Evolutionary conservation across 164 flowering plant genomes (phyloP).

Genomic region (Sextonia rubra): DNA sequence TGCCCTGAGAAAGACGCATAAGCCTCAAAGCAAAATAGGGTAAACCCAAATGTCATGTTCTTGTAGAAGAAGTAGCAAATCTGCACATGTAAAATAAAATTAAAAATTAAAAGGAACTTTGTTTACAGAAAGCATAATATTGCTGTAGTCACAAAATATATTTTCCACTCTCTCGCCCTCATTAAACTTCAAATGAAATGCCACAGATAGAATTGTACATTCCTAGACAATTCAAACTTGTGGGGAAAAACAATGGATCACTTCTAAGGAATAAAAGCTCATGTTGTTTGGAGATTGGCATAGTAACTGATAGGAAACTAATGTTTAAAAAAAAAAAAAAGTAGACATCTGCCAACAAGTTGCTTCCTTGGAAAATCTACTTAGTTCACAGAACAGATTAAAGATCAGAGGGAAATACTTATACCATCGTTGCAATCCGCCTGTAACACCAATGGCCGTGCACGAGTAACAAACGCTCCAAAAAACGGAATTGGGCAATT

Average conservation of each 20-base stretch:
- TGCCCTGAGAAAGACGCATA: conserved; percentile 82
- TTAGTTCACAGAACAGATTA: not conserved
- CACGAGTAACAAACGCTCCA: conserved; percentile 72
- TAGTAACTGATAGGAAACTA: not conserved
- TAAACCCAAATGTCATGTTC: conserved; percentile 76
- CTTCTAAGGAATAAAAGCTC: not conserved
- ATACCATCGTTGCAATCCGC: conserved; percentile 81
- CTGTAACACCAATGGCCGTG: conserved; percentile 97
- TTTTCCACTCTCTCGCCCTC: not conserved
- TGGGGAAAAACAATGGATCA: not conserved
- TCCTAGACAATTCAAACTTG: not conserved
- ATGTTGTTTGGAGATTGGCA: not conserved
- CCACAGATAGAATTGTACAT: not conserved
- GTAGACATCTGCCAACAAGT: not conserved
- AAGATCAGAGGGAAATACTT: not conserved
- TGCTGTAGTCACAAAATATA: not conserved
- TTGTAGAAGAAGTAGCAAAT: conserved; percentile 92
- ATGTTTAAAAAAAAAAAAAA: not conserved
- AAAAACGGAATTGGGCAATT: conserved; percentile 75
- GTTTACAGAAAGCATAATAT: not conserved
- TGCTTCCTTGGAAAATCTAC: conserved; percentile 1
- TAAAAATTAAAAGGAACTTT: not conserved
- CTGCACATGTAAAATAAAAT: conserved; percentile 34
- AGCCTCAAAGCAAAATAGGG: conserved; percentile 77
- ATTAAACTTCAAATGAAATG: not conserved